Base-by-base conservation (phyloP, 2,329 filamentous ascomycete species). In the Neofusicoccum umdonicola region DNA sequence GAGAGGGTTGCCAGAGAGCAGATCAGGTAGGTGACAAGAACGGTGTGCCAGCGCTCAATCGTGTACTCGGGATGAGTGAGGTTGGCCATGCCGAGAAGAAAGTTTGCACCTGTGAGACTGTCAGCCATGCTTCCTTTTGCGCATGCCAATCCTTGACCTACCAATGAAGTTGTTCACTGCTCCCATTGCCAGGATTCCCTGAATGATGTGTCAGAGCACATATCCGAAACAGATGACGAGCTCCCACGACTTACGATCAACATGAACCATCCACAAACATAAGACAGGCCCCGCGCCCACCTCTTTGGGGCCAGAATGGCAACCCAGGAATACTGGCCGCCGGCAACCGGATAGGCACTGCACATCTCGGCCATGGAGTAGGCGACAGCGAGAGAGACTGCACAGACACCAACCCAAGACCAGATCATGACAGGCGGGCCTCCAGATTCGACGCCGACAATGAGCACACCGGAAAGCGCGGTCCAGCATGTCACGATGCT, bases 341-440 rank as follows among this genome's bases (percentile, higher is more conserved):
- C 82, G 8, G 84, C 84, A 22, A 85, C 61, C 0, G 84, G 84
- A 67, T 83, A 86, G 67, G 81, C 83, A 34, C 80, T 82, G 66
- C 84, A 86, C 74, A 77, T 86, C 69, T 87, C 85, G 19, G 85
- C 85, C 80, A 87, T 85, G 1, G 83, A 83, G 65, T 85, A 84
- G 11, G 83, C 84, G 5, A 87, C 84, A 7, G 81, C 78, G 12
- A 87, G 72, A 1, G 82, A 81, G 19, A 82, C 75, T 9, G 82
- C 56, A 66, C 82, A 84, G 27, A 86, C 81, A 4, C 79, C 83
- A 22, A 87, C 71, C 80, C 83, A 87, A 47, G 81, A 81, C 75
- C 83, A 87, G 6, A 87, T 79, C 82, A 87, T 87, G 47, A 87
- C 83, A 0, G 85, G 83, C 3, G 85, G 84, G 1, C 85, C 84